Percentiles rank a stretch among this genome's conserved stretches.
Conservation (phyloP, 768 basidiomycete genomes). For the Lactifluus hygrophoroides region DNA sequence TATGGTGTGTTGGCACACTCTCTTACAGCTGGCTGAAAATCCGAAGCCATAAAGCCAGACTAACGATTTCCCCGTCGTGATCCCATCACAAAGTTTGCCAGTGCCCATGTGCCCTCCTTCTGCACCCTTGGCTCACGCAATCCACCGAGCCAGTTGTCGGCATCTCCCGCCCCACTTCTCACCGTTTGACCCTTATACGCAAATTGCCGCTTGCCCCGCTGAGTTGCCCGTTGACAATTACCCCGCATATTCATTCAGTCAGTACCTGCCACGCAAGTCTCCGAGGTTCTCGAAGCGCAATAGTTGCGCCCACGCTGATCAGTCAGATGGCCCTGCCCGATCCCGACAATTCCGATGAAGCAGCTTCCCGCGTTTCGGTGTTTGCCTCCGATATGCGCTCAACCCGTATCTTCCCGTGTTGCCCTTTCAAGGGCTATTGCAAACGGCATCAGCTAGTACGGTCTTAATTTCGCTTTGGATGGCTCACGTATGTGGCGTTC, state of each 20-base stretch:
- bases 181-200: not conserved
- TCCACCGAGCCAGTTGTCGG: not conserved
- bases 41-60: not conserved
- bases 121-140: not conserved
- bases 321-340: constrained; percentile 10
- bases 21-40: not conserved
- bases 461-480: not conserved
- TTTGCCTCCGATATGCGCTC: not conserved
- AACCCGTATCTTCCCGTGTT: not conserved
- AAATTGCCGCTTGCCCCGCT: constrained; percentile 9
- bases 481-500: too few species aligned
- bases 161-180: constrained; percentile 4
- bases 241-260: constrained; percentile 17
- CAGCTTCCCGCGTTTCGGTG: constrained; percentile 1
- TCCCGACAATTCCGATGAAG: not conserved
- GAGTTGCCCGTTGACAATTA: constrained; percentile 6
- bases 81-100: not conserved
- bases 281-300: constrained; percentile 16
- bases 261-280: constrained; percentile 10
- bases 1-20: not conserved
- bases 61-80: not conserved
- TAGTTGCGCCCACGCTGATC: constrained; percentile 9
- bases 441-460: not conserved
- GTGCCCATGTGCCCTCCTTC: not conserved
- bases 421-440: not conserved